A percentile compares a stretch with the other conserved stretches of the same genome.
Conservation (phyloP, 768 basidiomycete genomes). For the Leccinum fibrillosum region DNA sequence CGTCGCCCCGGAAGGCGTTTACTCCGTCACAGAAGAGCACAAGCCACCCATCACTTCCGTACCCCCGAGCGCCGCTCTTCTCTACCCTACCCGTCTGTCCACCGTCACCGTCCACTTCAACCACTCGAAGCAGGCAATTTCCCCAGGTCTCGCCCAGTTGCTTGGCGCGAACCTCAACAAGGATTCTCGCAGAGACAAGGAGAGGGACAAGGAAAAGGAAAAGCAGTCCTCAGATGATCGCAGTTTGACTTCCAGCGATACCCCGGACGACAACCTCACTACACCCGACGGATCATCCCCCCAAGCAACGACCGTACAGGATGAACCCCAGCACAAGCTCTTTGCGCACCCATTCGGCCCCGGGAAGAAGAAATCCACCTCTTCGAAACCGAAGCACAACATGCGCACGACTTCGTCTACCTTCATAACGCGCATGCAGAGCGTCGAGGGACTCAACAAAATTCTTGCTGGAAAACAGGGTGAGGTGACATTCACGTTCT, state of each 20-base stretch:
- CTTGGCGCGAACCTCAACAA: constrained; percentile 58
- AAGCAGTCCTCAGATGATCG: constrained; percentile 48
- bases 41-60: constrained; percentile 53
- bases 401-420: constrained; percentile 89
- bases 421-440: constrained; percentile 86
- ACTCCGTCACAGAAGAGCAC: constrained; percentile 85
- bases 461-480: constrained; percentile 74
- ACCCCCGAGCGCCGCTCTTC: constrained; percentile 32
- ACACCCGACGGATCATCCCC: constrained; percentile 38
- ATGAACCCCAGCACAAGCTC: constrained; percentile 48
- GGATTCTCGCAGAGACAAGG: constrained; percentile 49
- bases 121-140: constrained; percentile 46
- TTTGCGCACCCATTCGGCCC: constrained; percentile 52
- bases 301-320: constrained; percentile 35
- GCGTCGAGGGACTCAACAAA: constrained; percentile 71
- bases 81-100: constrained; percentile 62
- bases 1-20: constrained; percentile 87
- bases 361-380: constrained; percentile 59
- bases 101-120: constrained; percentile 63
- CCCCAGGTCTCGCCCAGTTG: constrained; percentile 64
- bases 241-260: constrained; percentile 82
- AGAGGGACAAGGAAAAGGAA: constrained; percentile 38
- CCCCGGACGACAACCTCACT: constrained; percentile 55
- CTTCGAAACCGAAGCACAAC: constrained; percentile 82
- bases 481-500: constrained; percentile 84